Base-by-base conservation (phyloP, 176 grass and related monocot species). In the Zizania latifolia region DNA sequence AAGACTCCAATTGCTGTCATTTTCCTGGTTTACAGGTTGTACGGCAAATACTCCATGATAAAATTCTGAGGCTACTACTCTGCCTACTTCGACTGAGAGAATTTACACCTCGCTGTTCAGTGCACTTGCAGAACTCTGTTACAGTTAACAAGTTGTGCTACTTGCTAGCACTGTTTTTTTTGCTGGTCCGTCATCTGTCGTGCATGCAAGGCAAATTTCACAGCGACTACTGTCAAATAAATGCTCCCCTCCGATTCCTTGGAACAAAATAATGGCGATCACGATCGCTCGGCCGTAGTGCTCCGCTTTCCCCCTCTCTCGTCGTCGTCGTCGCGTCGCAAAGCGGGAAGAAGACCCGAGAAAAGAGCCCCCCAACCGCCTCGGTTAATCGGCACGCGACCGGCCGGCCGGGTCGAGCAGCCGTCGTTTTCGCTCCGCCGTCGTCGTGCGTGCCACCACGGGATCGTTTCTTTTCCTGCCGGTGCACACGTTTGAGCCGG, bases 21-120 rank as follows among this genome's bases (percentile, higher is more conserved):
- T 87, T 78, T 82, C 60, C 19, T 68, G 67, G 67, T 66, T 72
- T 72, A 78, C 79, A 72, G 72, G 38, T 34, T 78, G 79, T 50
- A 67, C 28, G 30, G 29, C 65, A 86, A 33, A 60, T 40, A 27
- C 19, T 35, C 37, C 30, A 12, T 72, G 21, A 64, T 39, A 66
- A 58, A 33, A 48, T 58, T n/a, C 36, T 17, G 22, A 46, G 35
- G 29, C 12, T 8, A 39, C 35, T 11, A 1, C 33, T 21, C 7
- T 22, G 17, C 9, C 58, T 34, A 33, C 58, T 33, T 33, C 13
- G 7, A n/a, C 16, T 34, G 15, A 35, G 31, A 62, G 34, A n/a
- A n/a, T n/a, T 31, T 31, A 34, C 16, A 34, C 61, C 59, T 27
- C 26, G 12, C 3, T 22, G 30, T 19, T 8, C 1, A 30, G 29